Evolutionary conservation across 768 basidiomycete species (phyloP).

Genomic region (Termitomyces sp.): DNA sequence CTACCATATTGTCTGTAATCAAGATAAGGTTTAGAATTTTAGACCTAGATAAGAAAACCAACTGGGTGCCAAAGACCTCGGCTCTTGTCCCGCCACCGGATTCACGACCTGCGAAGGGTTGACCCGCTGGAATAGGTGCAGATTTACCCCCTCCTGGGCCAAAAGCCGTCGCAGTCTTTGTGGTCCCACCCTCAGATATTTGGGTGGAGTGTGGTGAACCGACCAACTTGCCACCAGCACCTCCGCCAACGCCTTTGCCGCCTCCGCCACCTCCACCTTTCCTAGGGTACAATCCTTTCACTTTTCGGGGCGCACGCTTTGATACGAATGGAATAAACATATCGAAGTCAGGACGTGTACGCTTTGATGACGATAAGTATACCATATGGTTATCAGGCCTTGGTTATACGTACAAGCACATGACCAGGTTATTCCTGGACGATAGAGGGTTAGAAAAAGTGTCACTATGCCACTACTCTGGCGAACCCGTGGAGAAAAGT

Average conservation of each 20-base stretch:
- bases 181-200: conserved; percentile 6
- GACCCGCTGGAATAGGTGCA: conserved; percentile 30
- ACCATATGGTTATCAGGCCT: too few species aligned
- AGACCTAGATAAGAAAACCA: conserved; percentile 7
- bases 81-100: conserved; percentile 41
- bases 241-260: conserved; percentile 4
- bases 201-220: conserved; percentile 8
- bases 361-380: neutral
- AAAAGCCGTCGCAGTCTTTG: conserved; percentile 12
- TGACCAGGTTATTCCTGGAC: neutral
- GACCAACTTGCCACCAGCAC: neutral
- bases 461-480: neutral
- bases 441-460: neutral
- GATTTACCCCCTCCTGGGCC: conserved; percentile 20
- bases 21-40: neutral
- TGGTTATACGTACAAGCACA: neutral
- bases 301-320: neutral
- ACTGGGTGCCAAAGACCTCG: conserved; percentile 36
- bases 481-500: too few species aligned
- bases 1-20: conserved; percentile 44
- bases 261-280: conserved; percentile 20
- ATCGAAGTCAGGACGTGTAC: neutral
- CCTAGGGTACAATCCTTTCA: conserved; percentile 12
- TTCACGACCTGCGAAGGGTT: conserved; percentile 32
- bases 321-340: conserved; percentile 29